These are phyloP conservation scores for Fusarium pilosicola DNA, from an alignment of 2,329 filamentous ascomycete species.

Conservation along the genomic window DNA sequence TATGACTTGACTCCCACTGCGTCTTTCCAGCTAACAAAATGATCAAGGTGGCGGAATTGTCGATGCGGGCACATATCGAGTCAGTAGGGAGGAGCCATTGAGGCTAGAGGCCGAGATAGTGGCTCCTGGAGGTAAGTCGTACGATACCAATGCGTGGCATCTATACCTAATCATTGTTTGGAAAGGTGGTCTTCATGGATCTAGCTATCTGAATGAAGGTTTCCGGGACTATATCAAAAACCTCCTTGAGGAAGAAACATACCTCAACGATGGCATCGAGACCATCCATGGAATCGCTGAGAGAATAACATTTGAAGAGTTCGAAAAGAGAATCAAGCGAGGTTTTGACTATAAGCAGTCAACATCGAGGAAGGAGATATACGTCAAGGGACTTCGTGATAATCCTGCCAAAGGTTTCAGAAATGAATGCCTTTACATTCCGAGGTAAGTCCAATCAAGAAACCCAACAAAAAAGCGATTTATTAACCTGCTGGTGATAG, in stretches of 20 bases:
- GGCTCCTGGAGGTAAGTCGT: neutral
- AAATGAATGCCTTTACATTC: neutral
- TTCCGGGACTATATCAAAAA: neutral
- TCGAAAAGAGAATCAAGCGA: neutral
- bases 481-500: neutral
- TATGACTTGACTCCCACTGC: rapidly evolving
- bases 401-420: neutral
- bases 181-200: neutral
- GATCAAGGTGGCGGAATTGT: neutral
- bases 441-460: rapidly evolving
- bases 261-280: neutral
- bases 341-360: neutral
- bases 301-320: neutral
- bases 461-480: rapidly evolving
- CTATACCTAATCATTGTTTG: rapidly evolving
- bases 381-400: rapidly evolving
- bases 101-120: neutral
- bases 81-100: neutral
- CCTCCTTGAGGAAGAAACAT: neutral
- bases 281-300: neutral
- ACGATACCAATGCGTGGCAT: rapidly evolving
- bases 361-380: rapidly evolving
- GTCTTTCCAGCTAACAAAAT: rapidly evolving
- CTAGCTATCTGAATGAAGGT: neutral
- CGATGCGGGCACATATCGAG: neutral